A percentile compares a stretch with the other conserved stretches of the same genome.
These are phyloP conservation scores for Sarocladium brachiariae DNA, from an alignment of 2,329 filamentous ascomycete species.

Conservation along the genomic window DNA sequence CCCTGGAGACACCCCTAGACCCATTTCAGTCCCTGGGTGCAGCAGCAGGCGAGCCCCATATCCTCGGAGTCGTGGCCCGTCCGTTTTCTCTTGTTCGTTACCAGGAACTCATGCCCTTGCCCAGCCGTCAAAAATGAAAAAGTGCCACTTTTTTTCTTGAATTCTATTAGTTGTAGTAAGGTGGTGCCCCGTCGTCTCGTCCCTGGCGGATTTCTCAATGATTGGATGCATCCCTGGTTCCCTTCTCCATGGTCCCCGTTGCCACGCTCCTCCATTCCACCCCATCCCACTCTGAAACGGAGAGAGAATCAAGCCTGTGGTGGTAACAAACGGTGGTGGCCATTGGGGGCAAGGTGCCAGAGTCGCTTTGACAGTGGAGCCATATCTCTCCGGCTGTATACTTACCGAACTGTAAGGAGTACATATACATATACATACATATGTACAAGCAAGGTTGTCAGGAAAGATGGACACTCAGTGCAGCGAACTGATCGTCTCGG, in stretches of 20 bases:
- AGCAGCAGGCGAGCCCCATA: background rate
- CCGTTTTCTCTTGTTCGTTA: background rate
- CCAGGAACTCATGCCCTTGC: background rate
- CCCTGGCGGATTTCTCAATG: background rate
- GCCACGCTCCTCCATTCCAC: background rate
- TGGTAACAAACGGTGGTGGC: background rate
- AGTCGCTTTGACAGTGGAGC: background rate
- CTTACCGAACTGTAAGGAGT: too few relatives aligned
- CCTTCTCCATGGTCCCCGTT: background rate
- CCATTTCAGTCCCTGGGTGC: conserved; percentile 1
- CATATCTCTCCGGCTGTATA: too few relatives aligned
- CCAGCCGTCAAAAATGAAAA: background rate
- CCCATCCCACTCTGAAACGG: background rate
- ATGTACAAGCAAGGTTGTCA: conserved; percentile 1
- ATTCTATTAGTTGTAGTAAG: too few relatives aligned
- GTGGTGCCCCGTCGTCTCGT: background rate
- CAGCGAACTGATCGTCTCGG: too few relatives aligned
- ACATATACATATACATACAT: too few relatives aligned
- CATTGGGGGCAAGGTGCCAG: background rate
- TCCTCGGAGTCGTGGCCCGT: background rate
- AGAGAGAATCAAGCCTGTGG: background rate
- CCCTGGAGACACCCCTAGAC: background rate
- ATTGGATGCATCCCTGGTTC: background rate
- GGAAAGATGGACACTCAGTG: background rate
- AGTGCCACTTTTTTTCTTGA: background rate